A percentile compares a stretch with the other conserved stretches of the same genome.
Evolutionary conservation across 371 early-diverging fungal species (phyloP).

Genomic region (Sporodiniella umbellata): DNA sequence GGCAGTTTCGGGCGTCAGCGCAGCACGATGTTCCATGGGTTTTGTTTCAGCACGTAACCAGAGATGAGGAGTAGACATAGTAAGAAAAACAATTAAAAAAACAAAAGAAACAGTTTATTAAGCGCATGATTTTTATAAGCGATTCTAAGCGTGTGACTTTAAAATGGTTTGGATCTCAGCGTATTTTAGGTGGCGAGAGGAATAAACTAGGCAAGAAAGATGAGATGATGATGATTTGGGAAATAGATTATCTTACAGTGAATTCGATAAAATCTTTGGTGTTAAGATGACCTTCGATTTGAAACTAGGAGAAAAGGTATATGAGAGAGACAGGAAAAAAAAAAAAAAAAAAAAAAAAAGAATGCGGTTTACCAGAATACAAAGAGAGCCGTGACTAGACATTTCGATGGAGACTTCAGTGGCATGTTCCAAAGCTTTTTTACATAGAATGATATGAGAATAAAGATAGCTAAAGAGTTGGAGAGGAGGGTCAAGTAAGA

Average conservation of each 20-base stretch:
- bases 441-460: conserved; percentile 27
- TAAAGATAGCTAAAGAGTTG: conserved; percentile 36
- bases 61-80: conserved; percentile 62
- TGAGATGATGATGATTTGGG: no score
- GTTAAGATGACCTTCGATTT: conserved; percentile 15
- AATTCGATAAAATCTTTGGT: conserved; percentile 19
- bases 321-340: no score
- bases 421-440: conserved; percentile 32
- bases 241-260: conserved; percentile 13
- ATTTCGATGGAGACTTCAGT: conserved; percentile 34
- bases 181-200: no score
- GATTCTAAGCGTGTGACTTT: no score
- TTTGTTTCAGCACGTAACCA: conserved; percentile 98
- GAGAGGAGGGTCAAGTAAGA: no score
- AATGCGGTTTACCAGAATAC: conserved; percentile 24
- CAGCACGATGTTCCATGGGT: conserved; percentile 93
- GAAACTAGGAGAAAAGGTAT: no score
- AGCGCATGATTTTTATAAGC: no score
- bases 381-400: conserved; percentile 24
- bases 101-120: no score
- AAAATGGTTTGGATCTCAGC: no score
- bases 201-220: no score
- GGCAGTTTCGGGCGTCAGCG: conserved; percentile 85
- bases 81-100: no score
- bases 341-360: background rate